Percentiles rank a stretch among this genome's conserved stretches.
phyloP scores from a whole-genome alignment of 768 basidiomycete species.

The Calocera viscosa region DNA sequence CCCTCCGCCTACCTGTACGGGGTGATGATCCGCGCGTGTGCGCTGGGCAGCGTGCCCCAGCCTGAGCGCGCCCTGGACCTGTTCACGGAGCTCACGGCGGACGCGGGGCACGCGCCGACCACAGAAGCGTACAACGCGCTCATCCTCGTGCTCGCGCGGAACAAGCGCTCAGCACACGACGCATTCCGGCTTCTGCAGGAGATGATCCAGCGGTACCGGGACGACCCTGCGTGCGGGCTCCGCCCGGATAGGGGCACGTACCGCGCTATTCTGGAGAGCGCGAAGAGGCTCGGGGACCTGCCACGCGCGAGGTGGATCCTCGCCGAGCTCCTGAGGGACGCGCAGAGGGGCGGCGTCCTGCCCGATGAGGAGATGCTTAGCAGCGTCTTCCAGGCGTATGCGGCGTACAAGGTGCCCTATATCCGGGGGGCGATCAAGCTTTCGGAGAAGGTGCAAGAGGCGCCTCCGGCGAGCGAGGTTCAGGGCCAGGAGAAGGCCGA shows the following conservation, averaged over 20 bases:
- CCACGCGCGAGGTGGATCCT: conserved; percentile 78
- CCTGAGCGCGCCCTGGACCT: conserved; percentile 88
- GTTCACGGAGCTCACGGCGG: conserved; percentile 82
- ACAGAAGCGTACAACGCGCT: conserved; percentile 64
- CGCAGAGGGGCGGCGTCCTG: conserved; percentile 18
- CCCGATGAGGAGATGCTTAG: conserved; percentile 61
- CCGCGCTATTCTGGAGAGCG: conserved; percentile 74
- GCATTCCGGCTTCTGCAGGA: conserved; percentile 72
- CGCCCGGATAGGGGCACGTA: conserved; percentile 58
- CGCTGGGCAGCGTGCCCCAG: conserved; percentile 45
- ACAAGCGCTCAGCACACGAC: conserved; percentile 57
- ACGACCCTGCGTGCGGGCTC: conserved; percentile 37
- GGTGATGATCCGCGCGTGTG: conserved; percentile 80
- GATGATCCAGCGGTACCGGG: conserved; percentile 71
- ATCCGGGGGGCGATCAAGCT: conserved; percentile 38
- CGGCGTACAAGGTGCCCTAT: conserved; percentile 64
- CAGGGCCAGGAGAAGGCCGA: conserved; percentile 20
- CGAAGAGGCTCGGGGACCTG: conserved; percentile 77
- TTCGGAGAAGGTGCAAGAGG: conserved; percentile 19
- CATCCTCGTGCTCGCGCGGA: conserved; percentile 67
- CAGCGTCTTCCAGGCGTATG: conserved; percentile 79
- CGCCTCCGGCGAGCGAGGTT: too few species aligned
- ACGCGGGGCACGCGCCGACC: conserved; percentile 50
- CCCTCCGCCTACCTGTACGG: conserved; percentile 65
- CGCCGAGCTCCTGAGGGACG: conserved; percentile 55